Evolutionary conservation across 805 yeast genomes (phyloP), one percentile per base, ranked within the genome.

Genomic region (Lipomyces chichibuensis): DNA sequence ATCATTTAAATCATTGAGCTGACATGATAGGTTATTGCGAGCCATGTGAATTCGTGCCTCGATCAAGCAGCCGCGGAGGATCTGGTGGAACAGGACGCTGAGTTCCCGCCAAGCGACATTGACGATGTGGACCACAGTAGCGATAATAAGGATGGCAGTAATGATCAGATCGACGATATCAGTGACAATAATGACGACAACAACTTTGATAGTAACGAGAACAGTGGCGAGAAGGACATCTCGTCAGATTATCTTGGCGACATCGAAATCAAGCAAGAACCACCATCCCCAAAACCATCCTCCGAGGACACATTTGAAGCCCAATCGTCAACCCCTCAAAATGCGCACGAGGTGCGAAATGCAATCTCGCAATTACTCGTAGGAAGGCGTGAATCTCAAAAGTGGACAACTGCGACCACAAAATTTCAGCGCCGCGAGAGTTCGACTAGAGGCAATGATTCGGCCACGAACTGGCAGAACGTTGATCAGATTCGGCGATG

Each of bases 401-500:
- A 27, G 3, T 59, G 62, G 62, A 43, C 35, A 33, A 14, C 53
- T 25, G 60, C 62, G 55, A 49, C 62, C 20, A n/a, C 52, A 14
- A 43, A 39, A 3, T 14, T 52, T 14, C 33, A 29, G 14, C 14
- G 33, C 17, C 33, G 55, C 29, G 9, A 20, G 35, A 52, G 32
- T 6, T n/a, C 49, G 49, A 7, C 20, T n/a, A 17, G 23, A 17
- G 55, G 55, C 33, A 25, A 20, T 17, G 27, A 13, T 20, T n/a
- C 33, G 8, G 55, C 33, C 55, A 11, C 2, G 33, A 52, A 23
- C 55, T 13, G 13, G 14, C 55, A 52, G 55, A n/a, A 43, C 9
- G 25, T 3, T 17, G 23, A 43, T 3, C 60, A 57, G 33, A n/a
- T 39, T 11, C 53, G 64, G 17, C 62, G 56, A 52, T 71, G 72